These are phyloP conservation scores for Leucocoprinus birnbaumii DNA, from an alignment of 768 basidiomycete genomes.

Conservation along the genomic window DNA sequence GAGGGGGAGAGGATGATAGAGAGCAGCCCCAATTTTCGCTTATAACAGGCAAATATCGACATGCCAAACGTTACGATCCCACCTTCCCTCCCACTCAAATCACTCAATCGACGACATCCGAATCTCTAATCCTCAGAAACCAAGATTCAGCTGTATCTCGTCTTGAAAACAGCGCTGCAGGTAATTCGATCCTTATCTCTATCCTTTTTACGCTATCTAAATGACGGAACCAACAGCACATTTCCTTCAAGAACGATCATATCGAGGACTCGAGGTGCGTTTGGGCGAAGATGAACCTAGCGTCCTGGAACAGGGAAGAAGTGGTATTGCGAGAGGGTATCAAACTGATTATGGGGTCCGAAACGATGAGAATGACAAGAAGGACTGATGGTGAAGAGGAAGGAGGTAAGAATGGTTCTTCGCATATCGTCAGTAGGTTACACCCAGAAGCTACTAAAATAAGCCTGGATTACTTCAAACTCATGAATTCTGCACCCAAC, in stretches of 20 bases:
- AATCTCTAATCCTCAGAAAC: constrained; percentile 58
- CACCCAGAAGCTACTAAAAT: too few species aligned
- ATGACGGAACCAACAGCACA: too few species aligned
- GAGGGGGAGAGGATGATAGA: constrained; percentile 42
- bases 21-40: constrained; percentile 85
- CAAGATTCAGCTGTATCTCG: constrained; percentile 56
- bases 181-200: too few species aligned
- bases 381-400: too few species aligned
- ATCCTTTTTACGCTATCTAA: too few species aligned
- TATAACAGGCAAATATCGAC: constrained; percentile 81
- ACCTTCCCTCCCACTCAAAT: background rate
- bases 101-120: constrained; percentile 12
- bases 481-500: too few species aligned
- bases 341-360: constrained; percentile 41
- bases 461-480: too few species aligned
- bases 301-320: constrained; percentile 83
- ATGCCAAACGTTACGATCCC: constrained; percentile 64
- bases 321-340: constrained; percentile 88
- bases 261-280: constrained; percentile 77
- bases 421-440: too few species aligned
- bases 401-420: too few species aligned
- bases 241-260: constrained; percentile 73
- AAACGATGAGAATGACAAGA: background rate
- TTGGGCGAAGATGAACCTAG: constrained; percentile 78
- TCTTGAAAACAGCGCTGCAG: constrained; percentile 67